phyloP scores from a whole-genome alignment of 805 yeast species.

The Saccharomycopsis fermentans region DNA sequence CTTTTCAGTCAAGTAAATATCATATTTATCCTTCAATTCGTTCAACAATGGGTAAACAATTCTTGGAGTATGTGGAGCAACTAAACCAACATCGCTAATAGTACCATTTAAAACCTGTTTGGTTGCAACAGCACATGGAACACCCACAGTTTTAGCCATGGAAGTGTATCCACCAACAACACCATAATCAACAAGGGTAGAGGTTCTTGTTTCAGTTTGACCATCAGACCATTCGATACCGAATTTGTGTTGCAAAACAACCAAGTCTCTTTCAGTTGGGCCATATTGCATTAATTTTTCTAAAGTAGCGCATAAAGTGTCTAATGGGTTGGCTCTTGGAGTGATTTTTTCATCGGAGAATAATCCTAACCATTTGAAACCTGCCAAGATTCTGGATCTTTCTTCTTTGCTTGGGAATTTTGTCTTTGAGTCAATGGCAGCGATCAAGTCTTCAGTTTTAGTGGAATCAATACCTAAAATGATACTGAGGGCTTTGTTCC shows the following conservation, averaged over 20 bases:
- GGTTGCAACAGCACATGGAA: slow-evolving; percentile 95
- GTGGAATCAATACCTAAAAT: slow-evolving; percentile 66
- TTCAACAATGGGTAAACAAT: slow-evolving; percentile 86
- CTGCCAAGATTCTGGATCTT: slow-evolving; percentile 76
- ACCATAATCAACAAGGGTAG: slow-evolving; percentile 93
- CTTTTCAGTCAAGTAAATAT: slow-evolving; percentile 83
- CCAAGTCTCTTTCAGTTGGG: slow-evolving; percentile 91
- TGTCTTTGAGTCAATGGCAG: slow-evolving; percentile 68
- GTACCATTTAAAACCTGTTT: slow-evolving; percentile 78
- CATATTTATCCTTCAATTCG: slow-evolving; percentile 81
- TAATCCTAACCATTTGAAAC: slow-evolving; percentile 90
- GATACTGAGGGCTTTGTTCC: slow-evolving; percentile 81
- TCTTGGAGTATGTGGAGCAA: slow-evolving; percentile 89
- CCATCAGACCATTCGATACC: slow-evolving; percentile 97
- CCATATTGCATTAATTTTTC: slow-evolving; percentile 95
- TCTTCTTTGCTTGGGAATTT: slow-evolving; percentile 72
- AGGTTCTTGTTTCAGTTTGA: slow-evolving; percentile 79
- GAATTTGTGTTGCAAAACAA: slow-evolving; percentile 92
- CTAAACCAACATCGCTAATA: slow-evolving; percentile 67
- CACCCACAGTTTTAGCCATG: slow-evolving; percentile 98
- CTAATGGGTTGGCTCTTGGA: slow-evolving; percentile 91
- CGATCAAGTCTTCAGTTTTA: slow-evolving; percentile 61
- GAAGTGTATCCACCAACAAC: slow-evolving; percentile 88
- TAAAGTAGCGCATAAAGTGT: slow-evolving; percentile 91
- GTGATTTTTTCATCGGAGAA: slow-evolving; percentile 66